These are phyloP conservation scores for Podospora pseudocomata DNA, from an alignment of 495 filamentous ascomycete species.

Conservation along the genomic window DNA sequence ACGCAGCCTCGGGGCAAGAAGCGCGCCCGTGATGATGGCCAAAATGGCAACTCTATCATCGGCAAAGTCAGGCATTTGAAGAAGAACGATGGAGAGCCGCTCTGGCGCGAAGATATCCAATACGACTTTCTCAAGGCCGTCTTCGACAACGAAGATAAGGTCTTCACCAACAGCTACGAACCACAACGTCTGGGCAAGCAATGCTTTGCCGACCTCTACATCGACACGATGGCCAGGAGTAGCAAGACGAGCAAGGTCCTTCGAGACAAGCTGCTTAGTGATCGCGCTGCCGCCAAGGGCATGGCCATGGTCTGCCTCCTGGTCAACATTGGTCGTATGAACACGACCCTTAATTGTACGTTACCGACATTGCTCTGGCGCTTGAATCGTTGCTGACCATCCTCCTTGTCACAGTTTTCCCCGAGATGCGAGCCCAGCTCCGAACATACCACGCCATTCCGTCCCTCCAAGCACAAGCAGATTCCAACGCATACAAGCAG, in stretches of 20 bases:
- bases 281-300: slow-evolving; percentile 84
- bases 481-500: slow-evolving; percentile 95
- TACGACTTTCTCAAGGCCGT: slow-evolving; percentile 89
- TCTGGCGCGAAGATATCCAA: slow-evolving; percentile 97
- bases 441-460: slow-evolving; percentile 98
- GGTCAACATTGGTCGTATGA: slow-evolving; percentile 98
- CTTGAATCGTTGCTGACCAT: not conserved
- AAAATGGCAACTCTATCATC: slow-evolving; percentile 48
- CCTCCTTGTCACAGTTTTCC: slow-evolving; percentile 67
- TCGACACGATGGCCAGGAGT: slow-evolving; percentile 96
- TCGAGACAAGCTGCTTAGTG: slow-evolving; percentile 91
- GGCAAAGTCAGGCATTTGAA: slow-evolving; percentile 95
- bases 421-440: slow-evolving; percentile 97
- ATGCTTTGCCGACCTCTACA: slow-evolving; percentile 93
- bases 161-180: slow-evolving; percentile 83
- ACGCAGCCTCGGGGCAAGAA: slow-evolving; percentile 33
- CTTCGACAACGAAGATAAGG: slow-evolving; percentile 79
- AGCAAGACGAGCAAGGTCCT: slow-evolving; percentile 99
- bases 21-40: slow-evolving; percentile 34
- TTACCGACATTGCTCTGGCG: slow-evolving; percentile 15
- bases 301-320: slow-evolving; percentile 99
- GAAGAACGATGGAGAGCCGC: slow-evolving; percentile 93
- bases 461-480: slow-evolving; percentile 89
- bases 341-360: slow-evolving; percentile 95
- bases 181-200: slow-evolving; percentile 64